phyloP scores from a whole-genome alignment of 805 yeast genomes.

The Ascoidea tarda region DNA sequence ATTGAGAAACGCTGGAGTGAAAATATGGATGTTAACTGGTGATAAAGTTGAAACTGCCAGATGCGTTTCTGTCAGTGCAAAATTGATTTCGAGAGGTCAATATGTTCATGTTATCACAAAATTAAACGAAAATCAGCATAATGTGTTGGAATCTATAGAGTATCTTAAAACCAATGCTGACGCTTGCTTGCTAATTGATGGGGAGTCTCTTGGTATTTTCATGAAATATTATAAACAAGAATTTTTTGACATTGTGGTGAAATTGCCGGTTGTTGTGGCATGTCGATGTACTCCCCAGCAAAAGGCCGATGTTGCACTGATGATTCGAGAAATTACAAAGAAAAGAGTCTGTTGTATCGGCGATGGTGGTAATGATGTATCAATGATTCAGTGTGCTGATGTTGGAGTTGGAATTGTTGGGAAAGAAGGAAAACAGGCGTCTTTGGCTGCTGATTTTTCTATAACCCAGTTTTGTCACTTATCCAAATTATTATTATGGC shows the following conservation, averaged over 20 bases:
- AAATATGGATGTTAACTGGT: constrained; percentile 98
- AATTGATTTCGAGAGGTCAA: constrained; percentile 87
- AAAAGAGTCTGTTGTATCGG: constrained; percentile 96
- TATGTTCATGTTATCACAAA: constrained; percentile 78
- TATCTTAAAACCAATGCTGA: constrained; percentile 42
- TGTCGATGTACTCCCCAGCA: constrained; percentile 99
- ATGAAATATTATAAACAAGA: constrained; percentile 50
- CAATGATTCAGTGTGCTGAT: constrained; percentile 98
- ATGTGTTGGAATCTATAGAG: constrained; percentile 67
- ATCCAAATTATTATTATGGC: constrained; percentile 85
- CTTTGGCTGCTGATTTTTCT: constrained; percentile 93
- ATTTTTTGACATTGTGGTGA: constrained; percentile 65
- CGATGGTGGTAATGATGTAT: constrained; percentile 98
- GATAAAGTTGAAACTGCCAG: constrained; percentile 98
- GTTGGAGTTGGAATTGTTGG: constrained; percentile 99
- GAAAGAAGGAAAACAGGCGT: constrained; percentile 95
- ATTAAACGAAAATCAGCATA: constrained; percentile 36
- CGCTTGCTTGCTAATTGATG: constrained; percentile 76
- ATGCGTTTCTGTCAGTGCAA: constrained; percentile 94
- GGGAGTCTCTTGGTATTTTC: constrained; percentile 70
- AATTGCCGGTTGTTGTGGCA: constrained; percentile 89
- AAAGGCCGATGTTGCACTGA: constrained; percentile 84
- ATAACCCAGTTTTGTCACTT: constrained; percentile 83
- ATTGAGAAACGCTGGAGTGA: constrained; percentile 89
- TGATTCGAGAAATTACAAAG: constrained; percentile 67